Evolutionary conservation across 805 yeast genomes (phyloP), one percentile per base, ranked within the genome.

Genomic region (Candida methanosorbosa): DNA sequence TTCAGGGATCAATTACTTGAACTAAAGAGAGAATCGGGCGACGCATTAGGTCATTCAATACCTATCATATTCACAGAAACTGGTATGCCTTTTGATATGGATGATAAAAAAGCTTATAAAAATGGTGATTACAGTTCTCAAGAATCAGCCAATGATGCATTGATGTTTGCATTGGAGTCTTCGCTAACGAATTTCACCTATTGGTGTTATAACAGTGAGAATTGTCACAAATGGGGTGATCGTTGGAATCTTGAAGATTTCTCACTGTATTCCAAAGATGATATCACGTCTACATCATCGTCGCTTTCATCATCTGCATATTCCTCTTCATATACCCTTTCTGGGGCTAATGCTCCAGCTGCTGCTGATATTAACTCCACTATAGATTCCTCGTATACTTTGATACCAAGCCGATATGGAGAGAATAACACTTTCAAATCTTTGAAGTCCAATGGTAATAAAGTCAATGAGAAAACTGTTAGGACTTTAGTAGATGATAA

Each of bases 1-100:
- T 59, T 90, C 32, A 66, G 70, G 35, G 68, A 61, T 32, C 97
- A 90, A 57, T 62, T 90, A 38, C 46, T 53, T n/a, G 80, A 71
- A 38, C 70, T 90, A 62, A 70, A 68, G 35, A 49, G 54, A 16
- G 97, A 92, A 51, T 75, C 86, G 4, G 52, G 59, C 5, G 67
- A 66, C 4, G 54, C 70, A 21, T 56, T 88, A 25, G 97, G 97
- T 3, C 38, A 44, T 2, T 33, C 54, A 9, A 65, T 86, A 9
- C 95, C 97, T 0, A 70, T 81, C 9, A 59, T 90, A 17, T 78
- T 92, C 68, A 75, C 94, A 1, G 98, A 90, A 56, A 87, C 90
- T n/a, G 98, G 98, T 5, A 85, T 90, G 80, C 97, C 98, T 3
- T 85, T 81, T 54, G 96, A 92, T 55, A 84, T 90, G 96, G 88